phyloP scores from a whole-genome alignment of 371 early-diverging fungal genomes.

The Amoeboaphelidium protococcarum region DNA sequence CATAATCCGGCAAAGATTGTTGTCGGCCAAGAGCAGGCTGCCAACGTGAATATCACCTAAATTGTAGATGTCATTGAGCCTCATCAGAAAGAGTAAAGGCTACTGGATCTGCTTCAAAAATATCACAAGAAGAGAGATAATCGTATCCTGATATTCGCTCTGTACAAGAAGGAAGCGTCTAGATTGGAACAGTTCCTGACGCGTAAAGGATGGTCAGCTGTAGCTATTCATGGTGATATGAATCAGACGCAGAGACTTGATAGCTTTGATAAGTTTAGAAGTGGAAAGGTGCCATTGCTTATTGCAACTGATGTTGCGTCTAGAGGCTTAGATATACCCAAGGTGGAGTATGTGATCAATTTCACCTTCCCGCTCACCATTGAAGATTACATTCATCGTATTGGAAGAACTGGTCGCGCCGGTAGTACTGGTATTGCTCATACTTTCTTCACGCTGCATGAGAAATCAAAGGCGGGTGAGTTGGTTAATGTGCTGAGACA shows the following conservation, averaged over 20 bases:
- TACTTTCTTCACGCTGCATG: conserved; percentile 79
- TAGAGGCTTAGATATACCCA: conserved; percentile 81
- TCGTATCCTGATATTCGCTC: conserved; percentile 62
- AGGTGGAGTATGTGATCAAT: conserved; percentile 94
- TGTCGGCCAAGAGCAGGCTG: conserved; percentile 73
- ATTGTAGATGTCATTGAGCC: conserved; percentile 65
- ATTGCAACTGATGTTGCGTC: conserved; percentile 86
- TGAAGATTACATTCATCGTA: conserved; percentile 81
- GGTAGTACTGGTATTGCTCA: conserved; percentile 71
- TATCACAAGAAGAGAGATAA: conserved; percentile 48
- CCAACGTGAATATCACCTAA: conserved; percentile 73
- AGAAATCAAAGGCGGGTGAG: conserved; percentile 50
- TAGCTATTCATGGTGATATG: conserved; percentile 60
- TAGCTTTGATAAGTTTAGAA: conserved; percentile 39
- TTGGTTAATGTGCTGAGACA: conserved; percentile 70
- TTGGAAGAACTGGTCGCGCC: conserved; percentile 90
- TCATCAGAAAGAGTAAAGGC: conserved; percentile 43
- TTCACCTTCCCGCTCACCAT: conserved; percentile 87
- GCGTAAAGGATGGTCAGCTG: conserved; percentile 50
- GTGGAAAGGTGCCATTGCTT: conserved; percentile 39
- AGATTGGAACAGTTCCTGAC: conserved; percentile 38
- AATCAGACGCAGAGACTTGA: conserved; percentile 35
- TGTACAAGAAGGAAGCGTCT: conserved; percentile 81
- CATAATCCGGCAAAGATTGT: conserved; percentile 63
- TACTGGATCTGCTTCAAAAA: conserved; percentile 46